phyloP scores from a whole-genome alignment of 2,329 filamentous ascomycete genomes.

The Phyllosticta paracitricarpa region DNA sequence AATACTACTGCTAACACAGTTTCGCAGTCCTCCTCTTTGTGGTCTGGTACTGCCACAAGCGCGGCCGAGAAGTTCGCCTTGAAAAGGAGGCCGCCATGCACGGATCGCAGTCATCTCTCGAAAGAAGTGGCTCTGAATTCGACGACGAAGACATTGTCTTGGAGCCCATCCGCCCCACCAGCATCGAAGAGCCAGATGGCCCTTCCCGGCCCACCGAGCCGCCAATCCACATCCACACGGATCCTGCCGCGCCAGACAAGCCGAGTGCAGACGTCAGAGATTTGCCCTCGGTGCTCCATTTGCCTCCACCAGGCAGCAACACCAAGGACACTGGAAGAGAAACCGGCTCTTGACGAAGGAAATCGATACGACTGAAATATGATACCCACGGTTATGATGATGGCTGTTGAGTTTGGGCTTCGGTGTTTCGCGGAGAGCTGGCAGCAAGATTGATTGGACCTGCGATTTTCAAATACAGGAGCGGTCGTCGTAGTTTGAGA shows the following conservation, averaged over 20 bases:
- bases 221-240: slow-evolving; percentile 23
- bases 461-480: background rate
- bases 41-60: slow-evolving; percentile 97
- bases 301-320: slow-evolving; percentile 21
- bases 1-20: slow-evolving; percentile 14
- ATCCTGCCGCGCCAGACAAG: slow-evolving; percentile 15
- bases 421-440: background rate
- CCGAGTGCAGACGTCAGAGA: slow-evolving; percentile 20
- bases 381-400: background rate
- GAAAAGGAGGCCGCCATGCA: slow-evolving; percentile 44
- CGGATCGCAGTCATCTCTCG: slow-evolving; percentile 16
- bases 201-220: slow-evolving; percentile 11
- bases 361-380: background rate
- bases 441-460: background rate
- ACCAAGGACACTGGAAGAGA: background rate
- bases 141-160: slow-evolving; percentile 13
- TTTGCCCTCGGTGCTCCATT: slow-evolving; percentile 26
- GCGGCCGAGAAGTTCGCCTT: slow-evolving; percentile 75
- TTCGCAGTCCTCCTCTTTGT: slow-evolving; percentile 69
- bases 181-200: background rate
- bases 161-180: background rate
- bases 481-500: background rate
- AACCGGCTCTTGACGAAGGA: background rate
- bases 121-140: slow-evolving; percentile 19
- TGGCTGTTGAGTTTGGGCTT: background rate